A percentile compares a stretch with the other conserved stretches of the same genome.
Conservation (phyloP, 2,329 filamentous ascomycete species). For the Ceratocystis harringtonii region DNA sequence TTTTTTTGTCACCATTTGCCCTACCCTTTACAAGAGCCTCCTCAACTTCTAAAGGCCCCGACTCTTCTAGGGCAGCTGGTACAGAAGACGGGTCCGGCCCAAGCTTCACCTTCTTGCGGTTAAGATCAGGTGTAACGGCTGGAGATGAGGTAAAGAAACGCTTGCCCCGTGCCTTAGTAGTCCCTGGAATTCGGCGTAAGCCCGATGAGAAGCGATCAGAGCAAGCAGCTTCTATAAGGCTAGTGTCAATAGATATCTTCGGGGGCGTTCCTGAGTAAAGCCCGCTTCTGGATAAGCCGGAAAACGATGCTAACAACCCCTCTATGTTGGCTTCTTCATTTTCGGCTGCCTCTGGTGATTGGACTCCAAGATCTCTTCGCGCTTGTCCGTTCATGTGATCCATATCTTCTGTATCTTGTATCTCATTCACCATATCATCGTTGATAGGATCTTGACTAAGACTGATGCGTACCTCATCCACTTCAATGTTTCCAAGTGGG, state of each 20-base stretch:
- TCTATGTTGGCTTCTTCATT: background rate
- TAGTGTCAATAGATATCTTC: conserved; percentile 26
- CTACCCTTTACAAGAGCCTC: background rate
- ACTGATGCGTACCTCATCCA: conserved; percentile 47
- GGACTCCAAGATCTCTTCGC: background rate
- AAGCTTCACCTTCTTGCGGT: background rate
- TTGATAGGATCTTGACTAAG: conserved; percentile 4
- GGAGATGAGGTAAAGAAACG: conserved; percentile 11
- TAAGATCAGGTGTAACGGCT: background rate
- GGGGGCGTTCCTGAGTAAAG: conserved; percentile 27
- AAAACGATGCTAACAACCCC: conserved; percentile 7
- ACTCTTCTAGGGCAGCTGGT: background rate
- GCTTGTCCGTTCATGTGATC: background rate
- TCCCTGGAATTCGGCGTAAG: conserved; percentile 21
- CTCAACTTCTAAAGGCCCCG: background rate
- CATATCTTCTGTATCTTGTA: background rate
- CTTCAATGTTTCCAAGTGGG: conserved; percentile 36
- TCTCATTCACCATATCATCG: background rate
- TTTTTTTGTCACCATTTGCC: background rate
- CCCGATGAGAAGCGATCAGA: conserved; percentile 24
- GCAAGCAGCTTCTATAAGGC: conserved; percentile 29
- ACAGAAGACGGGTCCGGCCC: background rate
- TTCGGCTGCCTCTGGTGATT: background rate
- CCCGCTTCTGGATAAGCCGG: conserved; percentile 31
- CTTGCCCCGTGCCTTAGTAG: conserved; percentile 15